Base-by-base conservation (phyloP, 768 basidiomycete species). In the Ramaria rubella region DNA sequence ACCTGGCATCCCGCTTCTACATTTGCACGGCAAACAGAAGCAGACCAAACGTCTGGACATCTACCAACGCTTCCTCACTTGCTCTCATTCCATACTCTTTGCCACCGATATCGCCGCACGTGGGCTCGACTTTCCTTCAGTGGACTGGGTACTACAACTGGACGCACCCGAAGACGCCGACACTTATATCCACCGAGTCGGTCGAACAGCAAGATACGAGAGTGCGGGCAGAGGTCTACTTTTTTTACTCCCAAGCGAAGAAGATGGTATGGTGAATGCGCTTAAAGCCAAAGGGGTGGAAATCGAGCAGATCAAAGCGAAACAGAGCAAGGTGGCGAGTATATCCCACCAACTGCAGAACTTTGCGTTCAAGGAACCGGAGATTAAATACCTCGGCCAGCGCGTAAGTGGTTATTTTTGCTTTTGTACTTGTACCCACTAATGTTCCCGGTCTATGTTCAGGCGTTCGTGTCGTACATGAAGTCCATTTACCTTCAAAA, bases 151-250 rank as follows among this genome's bases (percentile, higher is more conserved):
- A 1, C 67, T 99, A 27, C 95, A 99, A 68, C 73, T 94, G 12
- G 95, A 99, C 69, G 91, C 90, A 2, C 95, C 95, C 0, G 95
- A 99, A 71, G 95, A 99, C 65, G 92, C 87, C 5, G 94, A 96
- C 48, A 99, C 94, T 11, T 97, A 99, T 68, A 92, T 99, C 38
- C 95, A 99, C 68, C 85, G 95, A 29, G 94, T 99, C 2, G 95
- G 95, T 0, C 79, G 95, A 45, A 99, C 95, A 15, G 95, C 95
- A 44, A 76, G 95, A 49, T 97, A 98, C 65, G 86, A 94, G 66
- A 87, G 87, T 59, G 83, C 86, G 30, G 96, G 96, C 0, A 90
- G 92, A 65, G 87, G 83, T 0, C 70, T 98, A 33, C 69, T 96
- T 61, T 75, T 99, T 55, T 70, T 98, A 15, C 68, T 87, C 63